These are phyloP conservation scores for Naematelia encephala DNA, from an alignment of 768 basidiomycete species.

Conservation along the genomic window DNA sequence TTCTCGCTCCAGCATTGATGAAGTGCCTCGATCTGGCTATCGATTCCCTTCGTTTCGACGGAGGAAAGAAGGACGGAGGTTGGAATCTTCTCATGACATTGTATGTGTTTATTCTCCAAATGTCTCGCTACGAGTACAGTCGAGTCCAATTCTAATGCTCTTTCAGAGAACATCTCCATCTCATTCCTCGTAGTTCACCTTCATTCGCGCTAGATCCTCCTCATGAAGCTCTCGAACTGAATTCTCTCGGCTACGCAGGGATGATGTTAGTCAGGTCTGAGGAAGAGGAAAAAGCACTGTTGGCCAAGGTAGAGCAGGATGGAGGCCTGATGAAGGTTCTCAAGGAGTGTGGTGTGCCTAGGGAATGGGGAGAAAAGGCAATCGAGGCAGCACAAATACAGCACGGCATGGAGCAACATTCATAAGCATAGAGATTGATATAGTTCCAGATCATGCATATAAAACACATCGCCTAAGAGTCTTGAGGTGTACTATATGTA, in stretches of 20 bases:
- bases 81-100: conserved; percentile 49
- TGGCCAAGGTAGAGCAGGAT: conserved; percentile 50
- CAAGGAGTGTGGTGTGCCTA: conserved; percentile 41
- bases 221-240: conserved; percentile 60
- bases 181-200: conserved; percentile 67
- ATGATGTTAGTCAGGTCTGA: conserved; percentile 83
- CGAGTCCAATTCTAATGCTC: no score
- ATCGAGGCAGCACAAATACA: conserved; percentile 17
- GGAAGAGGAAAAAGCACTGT: conserved; percentile 67
- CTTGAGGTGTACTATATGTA: no score
- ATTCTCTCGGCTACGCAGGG: conserved; percentile 85
- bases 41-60: conserved; percentile 36
- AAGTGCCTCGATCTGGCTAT: conserved; percentile 41
- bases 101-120: conserved; percentile 23
- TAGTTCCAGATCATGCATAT: no score
- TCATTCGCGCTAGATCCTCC: conserved; percentile 32
- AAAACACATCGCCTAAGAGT: no score
- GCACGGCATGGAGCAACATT: conserved; percentile 14
- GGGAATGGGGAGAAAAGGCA: conserved; percentile 43
- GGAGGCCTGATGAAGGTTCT: conserved; percentile 40
- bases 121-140: conserved; percentile 8
- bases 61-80: conserved; percentile 34
- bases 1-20: conserved; percentile 44
- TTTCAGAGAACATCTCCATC: conserved; percentile 66
- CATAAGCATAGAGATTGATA: no score